phyloP scores from a whole-genome alignment of 2,329 filamentous ascomycete genomes.

The Lachnellula suecica region DNA sequence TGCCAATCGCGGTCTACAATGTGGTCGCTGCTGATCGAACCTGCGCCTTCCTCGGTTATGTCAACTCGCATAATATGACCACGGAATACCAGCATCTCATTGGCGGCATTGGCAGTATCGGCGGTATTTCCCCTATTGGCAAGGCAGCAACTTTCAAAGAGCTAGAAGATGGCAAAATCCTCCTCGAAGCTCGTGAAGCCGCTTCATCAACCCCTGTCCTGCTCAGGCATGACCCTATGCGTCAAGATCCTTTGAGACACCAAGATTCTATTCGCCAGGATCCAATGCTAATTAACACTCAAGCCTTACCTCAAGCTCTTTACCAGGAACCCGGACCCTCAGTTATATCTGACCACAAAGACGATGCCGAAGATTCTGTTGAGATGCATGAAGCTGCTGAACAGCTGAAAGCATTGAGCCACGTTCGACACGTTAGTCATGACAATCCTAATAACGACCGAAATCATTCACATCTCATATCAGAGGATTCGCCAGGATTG shows the following conservation, averaged over 20 bases:
- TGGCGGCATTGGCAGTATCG: slow-evolving; percentile 40
- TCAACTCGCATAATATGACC: slow-evolving; percentile 67
- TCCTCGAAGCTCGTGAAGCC: slow-evolving; percentile 43
- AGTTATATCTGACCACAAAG: slow-evolving; percentile 36
- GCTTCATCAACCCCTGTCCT: slow-evolving; percentile 34
- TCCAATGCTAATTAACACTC: slow-evolving; percentile 26
- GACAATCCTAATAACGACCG: slow-evolving; percentile 36
- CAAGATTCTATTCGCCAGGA: slow-evolving; percentile 26
- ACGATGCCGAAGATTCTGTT: slow-evolving; percentile 60
- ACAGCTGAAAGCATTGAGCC: slow-evolving; percentile 64
- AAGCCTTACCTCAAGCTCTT: slow-evolving; percentile 24
- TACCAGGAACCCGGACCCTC: slow-evolving; percentile 26
- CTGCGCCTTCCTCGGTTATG: slow-evolving; percentile 63
- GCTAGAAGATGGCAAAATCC: slow-evolving; percentile 55
- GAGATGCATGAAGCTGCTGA: slow-evolving; percentile 70
- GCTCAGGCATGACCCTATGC: slow-evolving; percentile 42
- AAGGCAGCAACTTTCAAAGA: slow-evolving; percentile 49
- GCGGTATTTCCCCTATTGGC: slow-evolving; percentile 37
- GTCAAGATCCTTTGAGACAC: slow-evolving; percentile 18
- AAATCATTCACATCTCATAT: slow-evolving; percentile 32
- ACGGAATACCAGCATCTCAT: slow-evolving; percentile 61
- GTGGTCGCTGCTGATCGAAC: slow-evolving; percentile 66
- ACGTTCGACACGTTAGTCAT: slow-evolving; percentile 56
- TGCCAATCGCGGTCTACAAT: slow-evolving; percentile 63
- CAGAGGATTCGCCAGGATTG: slow-evolving; percentile 31